phyloP scores from a whole-genome alignment of 2,329 filamentous ascomycete species.

The Hirsutella minnesotensis region DNA sequence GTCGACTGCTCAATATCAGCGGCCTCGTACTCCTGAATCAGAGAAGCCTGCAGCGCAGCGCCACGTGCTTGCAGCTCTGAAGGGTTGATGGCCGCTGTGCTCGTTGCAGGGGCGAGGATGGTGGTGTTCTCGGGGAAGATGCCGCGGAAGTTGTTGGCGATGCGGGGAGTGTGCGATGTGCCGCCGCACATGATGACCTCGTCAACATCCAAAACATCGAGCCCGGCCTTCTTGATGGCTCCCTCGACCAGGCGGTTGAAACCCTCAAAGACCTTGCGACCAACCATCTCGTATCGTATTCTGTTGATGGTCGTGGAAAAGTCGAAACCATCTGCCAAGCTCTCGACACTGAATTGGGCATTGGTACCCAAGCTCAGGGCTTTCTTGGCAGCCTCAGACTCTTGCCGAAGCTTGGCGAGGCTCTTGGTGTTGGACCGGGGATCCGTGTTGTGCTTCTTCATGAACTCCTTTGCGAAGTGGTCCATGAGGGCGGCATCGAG shows the following conservation, averaged over 20 bases:
- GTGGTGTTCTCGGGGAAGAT: slow-evolving; percentile 73
- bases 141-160: slow-evolving; percentile 65
- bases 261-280: slow-evolving; percentile 73
- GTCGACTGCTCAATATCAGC: slow-evolving; percentile 93
- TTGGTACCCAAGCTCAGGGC: slow-evolving; percentile 79
- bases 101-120: slow-evolving; percentile 75
- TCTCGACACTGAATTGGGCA: slow-evolving; percentile 88
- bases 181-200: slow-evolving; percentile 91
- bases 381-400: slow-evolving; percentile 87
- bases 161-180: slow-evolving; percentile 84
- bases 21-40: slow-evolving; percentile 89
- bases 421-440: slow-evolving; percentile 71
- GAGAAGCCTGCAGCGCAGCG: slow-evolving; percentile 86
- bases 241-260: slow-evolving; percentile 78
- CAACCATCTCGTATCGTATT: slow-evolving; percentile 82
- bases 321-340: slow-evolving; percentile 77
- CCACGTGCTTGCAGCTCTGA: slow-evolving; percentile 81
- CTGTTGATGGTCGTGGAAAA: slow-evolving; percentile 89
- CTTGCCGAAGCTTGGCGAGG: slow-evolving; percentile 83
- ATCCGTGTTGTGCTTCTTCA: slow-evolving; percentile 90
- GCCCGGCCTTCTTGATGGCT: slow-evolving; percentile 79
- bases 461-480: slow-evolving; percentile 96
- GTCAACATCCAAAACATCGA: slow-evolving; percentile 87
- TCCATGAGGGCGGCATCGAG: slow-evolving; percentile 89
- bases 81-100: slow-evolving; percentile 72